Percentiles rank a stretch among this genome's conserved stretches.
These are phyloP conservation scores for Theobroma cacao DNA, from an alignment of 345 rosid species.

Conservation along the genomic window DNA sequence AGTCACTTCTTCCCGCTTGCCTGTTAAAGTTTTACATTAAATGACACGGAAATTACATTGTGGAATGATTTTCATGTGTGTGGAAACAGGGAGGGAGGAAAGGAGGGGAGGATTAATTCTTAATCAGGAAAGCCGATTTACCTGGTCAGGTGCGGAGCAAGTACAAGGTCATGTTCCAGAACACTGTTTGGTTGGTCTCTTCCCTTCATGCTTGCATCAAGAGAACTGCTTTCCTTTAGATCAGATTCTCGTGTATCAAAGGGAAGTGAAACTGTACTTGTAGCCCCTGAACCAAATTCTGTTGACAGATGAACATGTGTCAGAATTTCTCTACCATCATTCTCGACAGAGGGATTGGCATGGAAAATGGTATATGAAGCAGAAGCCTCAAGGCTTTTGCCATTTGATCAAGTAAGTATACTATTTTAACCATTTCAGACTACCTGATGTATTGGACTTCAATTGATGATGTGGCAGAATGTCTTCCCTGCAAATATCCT, in stretches of 20 bases:
- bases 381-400: background rate
- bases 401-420: background rate
- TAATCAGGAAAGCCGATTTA: background rate
- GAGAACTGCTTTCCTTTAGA: slow-evolving; percentile 12
- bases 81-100: background rate
- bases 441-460: slow-evolving; percentile 45
- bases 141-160: slow-evolving; percentile 20
- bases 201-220: slow-evolving; percentile 14
- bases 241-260: slow-evolving; percentile 25
- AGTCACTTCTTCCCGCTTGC: background rate
- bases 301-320: background rate
- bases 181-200: slow-evolving; percentile 25
- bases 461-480: slow-evolving; percentile 37
- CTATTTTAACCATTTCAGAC: background rate
- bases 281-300: slow-evolving; percentile 31
- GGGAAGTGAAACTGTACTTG: slow-evolving; percentile 22
- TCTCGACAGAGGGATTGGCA: background rate
- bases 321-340: background rate
- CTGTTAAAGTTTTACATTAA: background rate
- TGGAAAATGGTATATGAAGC: background rate
- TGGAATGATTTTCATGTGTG: background rate
- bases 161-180: slow-evolving; percentile 19
- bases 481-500: slow-evolving; percentile 55
- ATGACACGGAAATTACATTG: background rate
- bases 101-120: background rate